Conservation (phyloP, 2,329 filamentous ascomycete species). For the Pseudogymnoascus sp. region DNA sequence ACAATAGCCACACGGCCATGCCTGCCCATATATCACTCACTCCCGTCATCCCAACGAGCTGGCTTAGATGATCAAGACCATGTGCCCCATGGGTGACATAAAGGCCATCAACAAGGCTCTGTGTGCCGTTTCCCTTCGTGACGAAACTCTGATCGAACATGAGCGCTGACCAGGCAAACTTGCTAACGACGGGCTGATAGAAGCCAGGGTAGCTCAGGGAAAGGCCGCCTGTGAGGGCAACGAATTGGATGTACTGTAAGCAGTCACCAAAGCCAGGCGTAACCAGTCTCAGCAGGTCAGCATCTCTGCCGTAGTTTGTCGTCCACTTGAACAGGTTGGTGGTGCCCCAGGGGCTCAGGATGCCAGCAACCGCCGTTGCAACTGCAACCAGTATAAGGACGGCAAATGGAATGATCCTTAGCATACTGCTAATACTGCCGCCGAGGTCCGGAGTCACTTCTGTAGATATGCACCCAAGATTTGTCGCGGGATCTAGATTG, state of each 20-base stretch:
- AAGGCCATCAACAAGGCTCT: constrained; percentile 72
- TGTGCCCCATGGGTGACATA: constrained; percentile 72
- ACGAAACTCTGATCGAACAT: constrained; percentile 93
- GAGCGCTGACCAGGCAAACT: constrained; percentile 78
- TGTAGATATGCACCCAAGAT: constrained; percentile 74
- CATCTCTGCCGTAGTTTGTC: constrained; percentile 93
- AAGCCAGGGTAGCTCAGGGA: constrained; percentile 87
- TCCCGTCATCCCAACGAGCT: constrained; percentile 71
- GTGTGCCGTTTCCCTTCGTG: constrained; percentile 54
- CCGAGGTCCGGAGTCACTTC: constrained; percentile 79
- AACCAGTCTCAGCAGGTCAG: constrained; percentile 81
- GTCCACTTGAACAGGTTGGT: constrained; percentile 89
- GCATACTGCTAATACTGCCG: constrained; percentile 52
- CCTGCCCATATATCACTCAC: constrained; percentile 83
- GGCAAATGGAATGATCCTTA: constrained; percentile 69
- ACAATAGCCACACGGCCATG: constrained; percentile 84
- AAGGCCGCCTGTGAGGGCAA: constrained; percentile 78
- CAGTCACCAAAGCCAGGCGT: constrained; percentile 96
- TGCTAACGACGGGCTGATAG: constrained; percentile 85
- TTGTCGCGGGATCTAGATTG: constrained; percentile 37
- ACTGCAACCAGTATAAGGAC: constrained; percentile 73
- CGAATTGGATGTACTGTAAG: constrained; percentile 92
- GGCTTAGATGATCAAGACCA: constrained; percentile 70
- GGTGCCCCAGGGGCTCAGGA: constrained; percentile 91
- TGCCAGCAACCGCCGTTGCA: constrained; percentile 75